Conservation (phyloP, 148 eudicot genomes). For the Heliamphora exappendiculata region DNA sequence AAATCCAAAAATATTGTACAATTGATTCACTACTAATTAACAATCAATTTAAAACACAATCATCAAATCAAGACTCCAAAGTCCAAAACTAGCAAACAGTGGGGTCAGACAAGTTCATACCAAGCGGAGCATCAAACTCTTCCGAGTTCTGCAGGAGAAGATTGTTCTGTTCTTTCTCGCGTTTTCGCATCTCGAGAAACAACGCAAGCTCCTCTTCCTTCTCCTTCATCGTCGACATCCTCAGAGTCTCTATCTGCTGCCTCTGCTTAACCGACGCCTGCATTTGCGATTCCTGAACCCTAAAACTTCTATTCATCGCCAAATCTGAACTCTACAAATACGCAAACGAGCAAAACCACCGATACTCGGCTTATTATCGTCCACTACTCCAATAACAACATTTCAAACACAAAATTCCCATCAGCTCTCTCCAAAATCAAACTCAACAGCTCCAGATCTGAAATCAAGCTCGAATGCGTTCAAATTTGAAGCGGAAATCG, state of each 20-base stretch:
- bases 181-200: conserved; percentile 84
- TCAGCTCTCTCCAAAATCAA: conserved; percentile 7
- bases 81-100: not conserved
- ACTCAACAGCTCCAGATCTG: conserved; percentile 25
- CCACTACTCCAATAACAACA: conserved; percentile 11
- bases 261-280: conserved; percentile 42
- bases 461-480: conserved; percentile 13
- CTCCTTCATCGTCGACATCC: conserved; percentile 51
- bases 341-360: conserved; percentile 9
- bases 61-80: conserved; percentile 4
- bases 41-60: not conserved
- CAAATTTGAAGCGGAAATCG: conserved; percentile 14
- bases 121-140: conserved; percentile 54
- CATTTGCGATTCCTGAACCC: conserved; percentile 70
- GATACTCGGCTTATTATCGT: conserved; percentile 10
- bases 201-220: conserved; percentile 84
- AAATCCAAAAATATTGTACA: conserved; percentile 2
- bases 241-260: conserved; percentile 44
- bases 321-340: conserved; percentile 6
- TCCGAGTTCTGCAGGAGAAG: conserved; percentile 60
- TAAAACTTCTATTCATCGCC: conserved; percentile 80
- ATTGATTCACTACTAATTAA: not conserved
- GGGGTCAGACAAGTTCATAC: conserved; percentile 27
- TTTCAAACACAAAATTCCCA: conserved; percentile 7
- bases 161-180: conserved; percentile 70